phyloP scores from a whole-genome alignment of 306 rosid species.

The Casuarina cunninghamiana region DNA sequence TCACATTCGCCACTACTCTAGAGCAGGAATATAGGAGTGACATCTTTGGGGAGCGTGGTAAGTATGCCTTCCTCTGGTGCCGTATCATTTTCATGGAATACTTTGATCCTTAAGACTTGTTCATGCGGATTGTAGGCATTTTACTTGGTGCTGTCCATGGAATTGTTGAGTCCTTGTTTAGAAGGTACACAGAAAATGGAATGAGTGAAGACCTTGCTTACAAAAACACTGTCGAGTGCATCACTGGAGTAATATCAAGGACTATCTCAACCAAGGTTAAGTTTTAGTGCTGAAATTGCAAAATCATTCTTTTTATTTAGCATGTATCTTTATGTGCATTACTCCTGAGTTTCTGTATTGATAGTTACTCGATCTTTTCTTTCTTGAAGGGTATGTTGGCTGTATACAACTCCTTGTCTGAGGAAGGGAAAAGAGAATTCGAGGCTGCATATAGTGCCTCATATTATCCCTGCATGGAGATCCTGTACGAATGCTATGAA shows the following conservation, averaged over 20 bases:
- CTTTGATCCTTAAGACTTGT: constrained; percentile 23
- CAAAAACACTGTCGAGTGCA: constrained; percentile 88
- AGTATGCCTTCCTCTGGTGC: constrained; percentile 1
- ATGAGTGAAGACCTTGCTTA: constrained; percentile 89
- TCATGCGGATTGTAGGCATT: constrained; percentile 60
- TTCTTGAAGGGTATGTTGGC: constrained; percentile 78
- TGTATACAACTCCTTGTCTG: constrained; percentile 73
- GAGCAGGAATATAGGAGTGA: constrained; percentile 98
- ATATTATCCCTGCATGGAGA: constrained; percentile 93
- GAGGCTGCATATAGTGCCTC: constrained; percentile 97
- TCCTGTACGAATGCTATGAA: constrained; percentile 95
- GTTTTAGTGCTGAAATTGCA: constrained; percentile 16
- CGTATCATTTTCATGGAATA: neutral
- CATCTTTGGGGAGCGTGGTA: constrained; percentile 97
- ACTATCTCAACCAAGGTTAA: constrained; percentile 84
- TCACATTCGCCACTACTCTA: constrained; percentile 89
- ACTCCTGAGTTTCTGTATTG: constrained; percentile 16
- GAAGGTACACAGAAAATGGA: constrained; percentile 89
- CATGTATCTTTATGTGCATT: neutral
- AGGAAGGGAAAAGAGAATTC: constrained; percentile 76
- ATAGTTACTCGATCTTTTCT: constrained; percentile 13
- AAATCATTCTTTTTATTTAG: neutral
- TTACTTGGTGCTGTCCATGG: constrained; percentile 99
- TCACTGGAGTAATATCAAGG: constrained; percentile 82
- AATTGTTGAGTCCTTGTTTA: constrained; percentile 86